Evolutionary conservation across 2,329 filamentous ascomycete species (phyloP).

Genomic region (Penicillium sp.): DNA sequence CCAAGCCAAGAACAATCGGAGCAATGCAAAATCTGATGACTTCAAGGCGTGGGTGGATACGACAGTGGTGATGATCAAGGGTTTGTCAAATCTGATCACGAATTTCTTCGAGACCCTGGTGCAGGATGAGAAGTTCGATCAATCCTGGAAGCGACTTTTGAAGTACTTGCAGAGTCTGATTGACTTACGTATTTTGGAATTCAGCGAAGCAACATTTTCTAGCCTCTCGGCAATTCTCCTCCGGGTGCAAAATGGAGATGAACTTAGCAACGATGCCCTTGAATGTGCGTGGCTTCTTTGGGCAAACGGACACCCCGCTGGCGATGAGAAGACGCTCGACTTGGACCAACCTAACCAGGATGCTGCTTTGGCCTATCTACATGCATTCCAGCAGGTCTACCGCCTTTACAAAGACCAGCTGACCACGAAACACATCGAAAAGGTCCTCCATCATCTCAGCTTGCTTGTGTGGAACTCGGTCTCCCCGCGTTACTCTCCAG

Average conservation of each 20-base stretch:
- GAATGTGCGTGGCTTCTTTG: conserved; percentile 68
- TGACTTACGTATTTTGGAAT: conserved; percentile 63
- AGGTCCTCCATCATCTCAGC: conserved; percentile 70
- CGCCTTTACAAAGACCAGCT: conserved; percentile 67
- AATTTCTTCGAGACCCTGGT: conserved; percentile 74
- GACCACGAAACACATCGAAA: conserved; percentile 60
- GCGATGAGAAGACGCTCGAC: conserved; percentile 44
- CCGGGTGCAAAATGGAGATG: conserved; percentile 45
- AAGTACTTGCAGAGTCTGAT: conserved; percentile 65
- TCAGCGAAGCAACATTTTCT: conserved; percentile 70
- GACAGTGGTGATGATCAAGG: conserved; percentile 70
- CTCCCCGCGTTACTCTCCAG: conserved; percentile 40
- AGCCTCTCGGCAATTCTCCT: conserved; percentile 63
- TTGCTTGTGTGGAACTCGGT: conserved; percentile 71
- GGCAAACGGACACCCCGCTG: conserved; percentile 63
- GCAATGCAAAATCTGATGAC: conserved; percentile 28
- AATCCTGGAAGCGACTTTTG: conserved; percentile 74
- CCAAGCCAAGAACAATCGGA: conserved; percentile 15
- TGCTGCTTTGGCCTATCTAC: conserved; percentile 80
- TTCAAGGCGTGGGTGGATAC: conserved; percentile 69
- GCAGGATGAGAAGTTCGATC: conserved; percentile 64
- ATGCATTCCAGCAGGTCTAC: conserved; percentile 74
- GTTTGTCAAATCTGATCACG: conserved; percentile 70
- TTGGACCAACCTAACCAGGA: conserved; percentile 68
- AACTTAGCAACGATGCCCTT: conserved; percentile 51